These are phyloP conservation scores for Geotrichum phurueaensis DNA, from an alignment of 1,139 yeast genomes.

Conservation along the genomic window DNA sequence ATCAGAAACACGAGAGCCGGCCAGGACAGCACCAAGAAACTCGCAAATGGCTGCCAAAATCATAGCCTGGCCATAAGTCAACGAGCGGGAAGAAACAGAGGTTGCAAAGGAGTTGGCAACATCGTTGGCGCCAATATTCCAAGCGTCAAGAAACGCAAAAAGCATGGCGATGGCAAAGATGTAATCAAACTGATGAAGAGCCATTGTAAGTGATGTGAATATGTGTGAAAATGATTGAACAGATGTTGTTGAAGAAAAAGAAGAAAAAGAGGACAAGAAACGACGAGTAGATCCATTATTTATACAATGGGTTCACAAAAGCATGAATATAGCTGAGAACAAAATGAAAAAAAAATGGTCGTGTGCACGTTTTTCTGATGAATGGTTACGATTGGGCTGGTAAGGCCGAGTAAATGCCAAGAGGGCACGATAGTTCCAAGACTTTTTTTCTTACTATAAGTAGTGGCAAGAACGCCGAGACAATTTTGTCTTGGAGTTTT, in stretches of 20 bases:
- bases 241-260: no score
- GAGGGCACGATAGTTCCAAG: neutral
- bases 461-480: neutral
- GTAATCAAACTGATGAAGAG: constrained; percentile 28
- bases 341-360: neutral
- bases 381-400: neutral
- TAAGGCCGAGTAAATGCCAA: neutral
- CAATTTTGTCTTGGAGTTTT: no score
- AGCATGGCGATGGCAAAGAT: constrained; percentile 44
- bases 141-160: constrained; percentile 72
- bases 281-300: neutral
- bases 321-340: neutral
- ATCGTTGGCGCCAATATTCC: constrained; percentile 79
- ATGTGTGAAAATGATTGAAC: no score
- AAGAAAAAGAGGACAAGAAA: neutral
- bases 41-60: constrained; percentile 61
- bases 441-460: neutral
- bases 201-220: constrained; percentile 16
- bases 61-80: constrained; percentile 73
- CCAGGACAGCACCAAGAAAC: constrained; percentile 67
- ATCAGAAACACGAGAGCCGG: constrained; percentile 64
- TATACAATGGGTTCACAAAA: neutral
- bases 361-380: neutral
- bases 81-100: constrained; percentile 56
- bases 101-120: constrained; percentile 78